Evolutionary conservation across 345 rosid species (phyloP).

Genomic region (Eucalyptus cladocalyx): DNA sequence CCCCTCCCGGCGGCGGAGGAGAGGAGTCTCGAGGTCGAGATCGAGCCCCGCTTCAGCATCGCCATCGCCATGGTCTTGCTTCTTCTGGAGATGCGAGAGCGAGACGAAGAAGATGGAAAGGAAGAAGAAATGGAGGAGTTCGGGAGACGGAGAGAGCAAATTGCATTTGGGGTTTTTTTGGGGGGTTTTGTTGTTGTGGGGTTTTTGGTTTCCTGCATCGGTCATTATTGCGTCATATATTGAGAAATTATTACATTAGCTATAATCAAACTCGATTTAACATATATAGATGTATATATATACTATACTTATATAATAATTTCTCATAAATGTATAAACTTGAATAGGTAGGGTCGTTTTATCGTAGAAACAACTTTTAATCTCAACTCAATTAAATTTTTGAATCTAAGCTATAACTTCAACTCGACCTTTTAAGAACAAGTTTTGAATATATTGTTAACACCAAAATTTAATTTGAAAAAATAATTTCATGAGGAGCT

Average conservation of each 20-base stretch:
- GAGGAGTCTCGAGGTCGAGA: neutral
- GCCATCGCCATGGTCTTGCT: neutral
- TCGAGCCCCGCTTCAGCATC: neutral
- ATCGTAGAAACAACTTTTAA: neutral
- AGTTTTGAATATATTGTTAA: rapidly evolving
- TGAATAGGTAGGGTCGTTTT: neutral
- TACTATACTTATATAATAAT: neutral
- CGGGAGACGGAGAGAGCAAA: too few species aligned
- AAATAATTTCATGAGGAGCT: neutral
- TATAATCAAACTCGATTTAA: neutral
- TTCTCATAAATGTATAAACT: neutral
- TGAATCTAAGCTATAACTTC: too few species aligned
- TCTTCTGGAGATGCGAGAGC: neutral
- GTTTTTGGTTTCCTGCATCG: neutral
- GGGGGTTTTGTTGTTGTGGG: neutral
- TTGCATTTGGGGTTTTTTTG: too few species aligned
- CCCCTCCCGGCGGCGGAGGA: neutral
- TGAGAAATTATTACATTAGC: neutral
- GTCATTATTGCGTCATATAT: neutral
- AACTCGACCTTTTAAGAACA: neutral
- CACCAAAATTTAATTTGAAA: neutral
- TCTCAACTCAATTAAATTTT: neutral
- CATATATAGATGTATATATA: too few species aligned
- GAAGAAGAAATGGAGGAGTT: neutral
- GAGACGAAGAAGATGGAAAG: neutral